These are phyloP conservation scores for Pseudogymnoascus sp. DNA, from an alignment of 2,329 filamentous ascomycete genomes.

Conservation along the genomic window DNA sequence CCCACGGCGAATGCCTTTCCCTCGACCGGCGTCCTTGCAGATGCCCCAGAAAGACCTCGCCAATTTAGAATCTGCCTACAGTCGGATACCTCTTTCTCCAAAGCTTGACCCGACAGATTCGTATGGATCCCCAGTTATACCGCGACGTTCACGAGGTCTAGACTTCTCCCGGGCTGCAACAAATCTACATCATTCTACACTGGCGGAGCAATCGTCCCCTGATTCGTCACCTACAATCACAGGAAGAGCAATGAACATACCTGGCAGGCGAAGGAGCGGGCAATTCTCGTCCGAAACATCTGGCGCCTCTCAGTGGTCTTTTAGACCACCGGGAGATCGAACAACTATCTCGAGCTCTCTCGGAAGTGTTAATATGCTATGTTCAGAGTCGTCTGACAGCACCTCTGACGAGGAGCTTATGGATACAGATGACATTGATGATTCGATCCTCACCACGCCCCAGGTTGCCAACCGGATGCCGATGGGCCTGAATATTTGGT, in stretches of 20 bases:
- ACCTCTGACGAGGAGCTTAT: constrained; percentile 64
- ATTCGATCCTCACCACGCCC: constrained; percentile 76
- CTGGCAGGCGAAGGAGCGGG: constrained; percentile 41
- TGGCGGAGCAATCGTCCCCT: constrained; percentile 80
- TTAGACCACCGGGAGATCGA: constrained; percentile 62
- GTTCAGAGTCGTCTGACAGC: constrained; percentile 70
- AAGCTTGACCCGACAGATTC: constrained; percentile 79
- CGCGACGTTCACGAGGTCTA: constrained; percentile 79
- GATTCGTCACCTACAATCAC: constrained; percentile 85
- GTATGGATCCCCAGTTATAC: constrained; percentile 83
- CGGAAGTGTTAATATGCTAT: constrained; percentile 51
- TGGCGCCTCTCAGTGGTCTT: constrained; percentile 59
- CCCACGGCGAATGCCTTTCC: constrained; percentile 61
- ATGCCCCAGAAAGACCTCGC: constrained; percentile 51
- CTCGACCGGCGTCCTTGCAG: constrained; percentile 62
- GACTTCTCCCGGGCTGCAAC: constrained; percentile 93
- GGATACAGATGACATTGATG: constrained; percentile 68
- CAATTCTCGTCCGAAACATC: constrained; percentile 38
- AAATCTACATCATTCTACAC: constrained; percentile 88
- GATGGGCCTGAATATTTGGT: constrained; percentile 29
- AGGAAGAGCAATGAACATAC: constrained; percentile 61
- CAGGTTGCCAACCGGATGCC: constrained; percentile 58
- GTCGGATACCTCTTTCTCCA: constrained; percentile 67
- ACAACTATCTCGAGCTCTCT: constrained; percentile 68
- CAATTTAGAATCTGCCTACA: constrained; percentile 40